Conservation (phyloP, 2,329 filamentous ascomycete genomes). For the Ampelomyces quisqualis region DNA sequence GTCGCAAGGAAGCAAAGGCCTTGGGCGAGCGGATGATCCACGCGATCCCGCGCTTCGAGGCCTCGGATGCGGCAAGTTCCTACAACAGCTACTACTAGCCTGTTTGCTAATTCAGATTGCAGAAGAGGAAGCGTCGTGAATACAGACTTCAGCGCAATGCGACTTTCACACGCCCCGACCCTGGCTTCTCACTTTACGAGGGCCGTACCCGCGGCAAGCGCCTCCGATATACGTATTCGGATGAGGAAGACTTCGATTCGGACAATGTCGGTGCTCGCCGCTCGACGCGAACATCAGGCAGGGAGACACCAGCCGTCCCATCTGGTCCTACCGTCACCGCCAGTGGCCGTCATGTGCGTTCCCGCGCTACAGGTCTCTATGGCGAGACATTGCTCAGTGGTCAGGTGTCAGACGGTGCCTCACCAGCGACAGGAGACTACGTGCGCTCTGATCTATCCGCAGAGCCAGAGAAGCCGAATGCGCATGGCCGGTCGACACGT, state of each 20-base stretch:
- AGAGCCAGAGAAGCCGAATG: constrained; percentile 46
- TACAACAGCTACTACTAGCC: neutral
- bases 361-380: constrained; percentile 62
- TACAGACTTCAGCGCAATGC: constrained; percentile 85
- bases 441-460: constrained; percentile 50
- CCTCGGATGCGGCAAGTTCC: constrained; percentile 73
- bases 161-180: constrained; percentile 82
- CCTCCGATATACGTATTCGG: constrained; percentile 93
- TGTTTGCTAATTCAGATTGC: constrained; percentile 18
- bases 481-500: constrained; percentile 48
- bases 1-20: constrained; percentile 75
- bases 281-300: constrained; percentile 67
- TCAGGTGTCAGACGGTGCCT: constrained; percentile 47
- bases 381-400: constrained; percentile 62
- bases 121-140: constrained; percentile 92
- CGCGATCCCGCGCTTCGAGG: constrained; percentile 87
- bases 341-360: constrained; percentile 81
- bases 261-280: constrained; percentile 66
- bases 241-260: constrained; percentile 78
- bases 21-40: constrained; percentile 74
- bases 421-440: constrained; percentile 47
- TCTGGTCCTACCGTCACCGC: constrained; percentile 69
- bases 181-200: constrained; percentile 91
- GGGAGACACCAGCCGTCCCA: constrained; percentile 70
- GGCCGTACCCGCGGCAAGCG: constrained; percentile 94